A percentile compares a stretch with the other conserved stretches of the same genome.
phyloP scores from a whole-genome alignment of 2,329 filamentous ascomycete genomes.

The Aspergillus quadrilineatus region DNA sequence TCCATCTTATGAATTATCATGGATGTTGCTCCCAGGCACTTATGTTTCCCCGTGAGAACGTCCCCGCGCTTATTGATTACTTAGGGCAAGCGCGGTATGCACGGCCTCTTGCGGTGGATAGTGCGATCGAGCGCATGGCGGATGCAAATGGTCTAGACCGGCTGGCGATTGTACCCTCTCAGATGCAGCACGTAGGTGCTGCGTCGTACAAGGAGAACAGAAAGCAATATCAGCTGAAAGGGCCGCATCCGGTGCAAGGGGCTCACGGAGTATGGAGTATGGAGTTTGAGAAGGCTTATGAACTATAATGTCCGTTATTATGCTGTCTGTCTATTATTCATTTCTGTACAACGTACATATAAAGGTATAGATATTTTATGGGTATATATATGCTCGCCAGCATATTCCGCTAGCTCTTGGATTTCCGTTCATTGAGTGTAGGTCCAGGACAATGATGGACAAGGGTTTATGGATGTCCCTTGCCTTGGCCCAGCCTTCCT shows the following conservation, averaged over 20 bases:
- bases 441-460: too few species aligned
- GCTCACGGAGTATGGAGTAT: slow-evolving; percentile 29
- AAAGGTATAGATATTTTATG: neutral
- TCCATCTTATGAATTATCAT: slow-evolving; percentile 44
- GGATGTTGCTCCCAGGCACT: slow-evolving; percentile 49
- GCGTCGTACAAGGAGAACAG: slow-evolving; percentile 26
- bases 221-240: slow-evolving; percentile 18
- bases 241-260: slow-evolving; percentile 20
- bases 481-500: too few species aligned
- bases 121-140: slow-evolving; percentile 22
- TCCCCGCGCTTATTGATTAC: slow-evolving; percentile 18
- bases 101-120: slow-evolving; percentile 22
- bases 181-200: slow-evolving; percentile 27
- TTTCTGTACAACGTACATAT: neutral
- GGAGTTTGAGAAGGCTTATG: slow-evolving; percentile 23
- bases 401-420: too few species aligned
- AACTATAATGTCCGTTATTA: neutral
- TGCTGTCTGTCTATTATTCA: neutral
- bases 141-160: slow-evolving; percentile 18
- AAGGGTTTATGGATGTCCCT: too few species aligned
- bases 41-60: slow-evolving; percentile 40
- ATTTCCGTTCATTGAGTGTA: too few species aligned
- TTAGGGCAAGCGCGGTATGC: slow-evolving; percentile 17
- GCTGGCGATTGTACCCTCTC: slow-evolving; percentile 23
- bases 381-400: neutral